Percentiles rank a stretch among this genome's conserved stretches.
Evolutionary conservation across 2,329 filamentous ascomycete genomes (phyloP).

Genomic region (Aureobasidium namibiae): DNA sequence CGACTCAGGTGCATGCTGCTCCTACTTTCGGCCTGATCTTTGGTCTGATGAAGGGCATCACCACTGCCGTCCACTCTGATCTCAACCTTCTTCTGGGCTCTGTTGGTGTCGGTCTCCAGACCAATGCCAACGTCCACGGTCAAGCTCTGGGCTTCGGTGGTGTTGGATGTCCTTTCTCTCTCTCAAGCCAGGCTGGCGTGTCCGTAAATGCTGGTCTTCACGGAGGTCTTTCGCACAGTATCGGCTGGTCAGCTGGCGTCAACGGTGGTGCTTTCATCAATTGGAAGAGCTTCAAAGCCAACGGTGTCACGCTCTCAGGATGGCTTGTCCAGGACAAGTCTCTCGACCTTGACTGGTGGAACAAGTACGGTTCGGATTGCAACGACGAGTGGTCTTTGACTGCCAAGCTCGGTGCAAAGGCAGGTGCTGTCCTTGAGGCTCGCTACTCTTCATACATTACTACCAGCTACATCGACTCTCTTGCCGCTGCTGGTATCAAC

Average conservation of each 20-base stretch:
- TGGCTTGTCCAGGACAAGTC: constrained; percentile 27
- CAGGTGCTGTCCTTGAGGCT: constrained; percentile 23
- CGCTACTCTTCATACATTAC: constrained; percentile 24
- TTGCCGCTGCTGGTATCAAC: constrained; percentile 12
- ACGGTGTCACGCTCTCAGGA: constrained; percentile 24
- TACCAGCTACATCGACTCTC: constrained; percentile 12
- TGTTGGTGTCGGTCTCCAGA: background rate
- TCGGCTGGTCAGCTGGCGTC: background rate
- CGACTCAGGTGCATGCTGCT: constrained; percentile 6
- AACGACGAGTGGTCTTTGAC: constrained; percentile 31
- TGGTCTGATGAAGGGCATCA: background rate
- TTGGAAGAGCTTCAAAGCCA: constrained; percentile 20
- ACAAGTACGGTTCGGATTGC: constrained; percentile 4
- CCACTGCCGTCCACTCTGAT: background rate
- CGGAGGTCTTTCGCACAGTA: background rate
- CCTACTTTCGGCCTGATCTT: constrained; percentile 1
- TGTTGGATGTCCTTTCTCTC: constrained; percentile 3
- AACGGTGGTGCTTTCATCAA: constrained; percentile 13
- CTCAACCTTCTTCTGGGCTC: background rate
- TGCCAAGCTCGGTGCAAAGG: constrained; percentile 22
- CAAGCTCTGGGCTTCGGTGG: background rate
- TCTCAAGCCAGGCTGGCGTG: background rate
- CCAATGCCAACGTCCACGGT: constrained; percentile 1
- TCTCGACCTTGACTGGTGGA: constrained; percentile 6
- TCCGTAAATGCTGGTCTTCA: constrained; percentile 6